A percentile compares a stretch with the other conserved stretches of the same genome.
phyloP scores from a whole-genome alignment of 2,329 filamentous ascomycete species.

The Exophiala spinifera region DNA sequence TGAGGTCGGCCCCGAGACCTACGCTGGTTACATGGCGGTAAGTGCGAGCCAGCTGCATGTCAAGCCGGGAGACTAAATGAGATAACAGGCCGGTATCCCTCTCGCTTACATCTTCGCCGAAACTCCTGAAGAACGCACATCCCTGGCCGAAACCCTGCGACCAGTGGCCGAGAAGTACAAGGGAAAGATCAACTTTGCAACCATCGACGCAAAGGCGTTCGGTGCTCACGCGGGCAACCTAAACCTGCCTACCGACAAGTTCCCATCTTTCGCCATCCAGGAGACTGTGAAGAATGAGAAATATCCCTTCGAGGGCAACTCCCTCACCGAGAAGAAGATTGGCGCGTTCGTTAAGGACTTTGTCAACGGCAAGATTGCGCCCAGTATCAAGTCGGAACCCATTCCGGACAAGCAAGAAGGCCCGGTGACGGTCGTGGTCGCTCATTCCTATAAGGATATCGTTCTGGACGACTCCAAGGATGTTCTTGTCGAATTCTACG shows the following conservation, averaged over 20 bases:
- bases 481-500: conserved; percentile 97
- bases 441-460: conserved; percentile 87
- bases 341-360: conserved; percentile 83
- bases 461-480: conserved; percentile 95
- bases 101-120: conserved; percentile 98
- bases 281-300: conserved; percentile 94
- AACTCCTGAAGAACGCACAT: conserved; percentile 80
- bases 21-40: conserved; percentile 86
- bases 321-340: conserved; percentile 71
- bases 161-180: conserved; percentile 86
- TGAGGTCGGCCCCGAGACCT: conserved; percentile 95
- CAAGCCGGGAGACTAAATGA: not conserved
- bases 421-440: conserved; percentile 81
- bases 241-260: conserved; percentile 92
- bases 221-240: conserved; percentile 94
- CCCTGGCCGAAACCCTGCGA: conserved; percentile 74
- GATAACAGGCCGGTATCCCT: conserved; percentile 70
- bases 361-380: conserved; percentile 79
- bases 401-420: conserved; percentile 92
- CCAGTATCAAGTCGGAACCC: conserved; percentile 97
- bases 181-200: conserved; percentile 95
- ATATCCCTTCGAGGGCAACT: conserved; percentile 83
- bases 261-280: conserved; percentile 97
- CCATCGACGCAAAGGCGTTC: conserved; percentile 90
- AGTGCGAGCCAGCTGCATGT: conserved; percentile 25